Base-by-base conservation (phyloP, 2,329 filamentous ascomycete species). In the Gaeumannomyces tritici region DNA sequence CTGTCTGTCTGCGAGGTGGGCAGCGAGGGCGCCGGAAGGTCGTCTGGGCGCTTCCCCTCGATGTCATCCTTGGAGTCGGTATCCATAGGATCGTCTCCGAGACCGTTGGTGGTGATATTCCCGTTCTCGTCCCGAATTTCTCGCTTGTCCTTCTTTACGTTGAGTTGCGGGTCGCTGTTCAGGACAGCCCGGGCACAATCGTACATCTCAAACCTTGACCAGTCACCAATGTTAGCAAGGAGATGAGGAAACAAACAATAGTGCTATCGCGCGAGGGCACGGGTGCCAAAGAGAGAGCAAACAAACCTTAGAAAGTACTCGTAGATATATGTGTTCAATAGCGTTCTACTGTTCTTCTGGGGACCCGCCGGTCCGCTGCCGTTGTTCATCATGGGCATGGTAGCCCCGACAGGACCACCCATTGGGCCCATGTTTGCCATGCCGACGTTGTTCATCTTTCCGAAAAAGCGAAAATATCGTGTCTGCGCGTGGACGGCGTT, bases 271-370 rank as follows among this genome's bases (percentile, higher is more conserved):
- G 42, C 42, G 47, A 24, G 21, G 12, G 2, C 31, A 13, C 11
- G 29, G 42, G 11, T 21, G 42, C 21, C 42, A 51, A 11, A 51
- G 8, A 11, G 21, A 51, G 42, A 9, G n/a, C 18, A 51, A 68
- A 87, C 84, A 73, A 91, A 89, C 70, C 90, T 91, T 67, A 97
- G 80, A 67, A 98, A 93, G 74, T 95, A 93, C 71, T 95, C 90
- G 80, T 93, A 95, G 67, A 95, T 95, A 74, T 93, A 93, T 26
- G 90, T 93, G 77, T 93, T 93, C 61, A 95, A 82, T 64, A 86
- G 77, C 59, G 81, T 77, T 66, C 83, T 84, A 67, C 78, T 79
- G 64, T 72, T 74, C 68, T 71, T 72, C 29, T 71, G 73, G 66
- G 66, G 68, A 70, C 73, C 67, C 21, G 70, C 73, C 55, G 67